Percentiles rank a stretch among this genome's conserved stretches.
These are phyloP conservation scores for Starmerella cellae DNA, from an alignment of 805 yeast genomes.

Conservation along the genomic window DNA sequence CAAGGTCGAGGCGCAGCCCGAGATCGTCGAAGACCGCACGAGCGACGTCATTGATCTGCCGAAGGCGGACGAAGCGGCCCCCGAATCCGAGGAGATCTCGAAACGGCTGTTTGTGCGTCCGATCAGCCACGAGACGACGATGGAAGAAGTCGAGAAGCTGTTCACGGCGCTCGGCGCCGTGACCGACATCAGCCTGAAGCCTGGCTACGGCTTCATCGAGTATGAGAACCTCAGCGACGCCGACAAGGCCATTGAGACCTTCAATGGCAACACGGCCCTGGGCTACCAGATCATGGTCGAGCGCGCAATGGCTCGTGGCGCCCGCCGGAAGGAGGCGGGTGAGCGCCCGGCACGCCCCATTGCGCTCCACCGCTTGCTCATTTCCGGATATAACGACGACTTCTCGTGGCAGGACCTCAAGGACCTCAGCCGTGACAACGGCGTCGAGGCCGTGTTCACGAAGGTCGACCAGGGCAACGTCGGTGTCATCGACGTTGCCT, in stretches of 20 bases:
- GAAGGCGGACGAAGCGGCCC: background rate
- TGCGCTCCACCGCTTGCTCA: slow-evolving; percentile 21
- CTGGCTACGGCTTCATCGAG: slow-evolving; percentile 57
- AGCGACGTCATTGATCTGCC: background rate
- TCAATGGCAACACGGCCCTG: slow-evolving; percentile 32
- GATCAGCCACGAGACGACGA: slow-evolving; percentile 16
- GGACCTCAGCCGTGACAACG: slow-evolving; percentile 51
- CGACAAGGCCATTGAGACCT: slow-evolving; percentile 42
- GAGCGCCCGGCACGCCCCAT: slow-evolving; percentile 17
- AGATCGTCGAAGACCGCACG: slow-evolving; percentile 1
- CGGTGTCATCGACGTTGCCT: slow-evolving; percentile 76
- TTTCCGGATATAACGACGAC: slow-evolving; percentile 13
- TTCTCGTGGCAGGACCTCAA: slow-evolving; percentile 47
- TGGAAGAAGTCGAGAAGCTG: slow-evolving; percentile 36
- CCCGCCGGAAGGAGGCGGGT: slow-evolving; percentile 20
- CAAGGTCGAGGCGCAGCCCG: background rate
- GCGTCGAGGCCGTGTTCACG: slow-evolving; percentile 29
- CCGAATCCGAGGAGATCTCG: slow-evolving; percentile 6
- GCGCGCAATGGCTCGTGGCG: slow-evolving; percentile 26
- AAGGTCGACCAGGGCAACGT: slow-evolving; percentile 27
- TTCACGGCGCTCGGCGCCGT: slow-evolving; percentile 41
- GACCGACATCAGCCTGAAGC: slow-evolving; percentile 43
- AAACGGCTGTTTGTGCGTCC: slow-evolving; percentile 23
- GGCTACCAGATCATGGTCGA: slow-evolving; percentile 28
- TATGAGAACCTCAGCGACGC: slow-evolving; percentile 47